Conservation (phyloP, 1,284 basidiomycete genomes). For the Cystobasidiaceae sp. region DNA sequence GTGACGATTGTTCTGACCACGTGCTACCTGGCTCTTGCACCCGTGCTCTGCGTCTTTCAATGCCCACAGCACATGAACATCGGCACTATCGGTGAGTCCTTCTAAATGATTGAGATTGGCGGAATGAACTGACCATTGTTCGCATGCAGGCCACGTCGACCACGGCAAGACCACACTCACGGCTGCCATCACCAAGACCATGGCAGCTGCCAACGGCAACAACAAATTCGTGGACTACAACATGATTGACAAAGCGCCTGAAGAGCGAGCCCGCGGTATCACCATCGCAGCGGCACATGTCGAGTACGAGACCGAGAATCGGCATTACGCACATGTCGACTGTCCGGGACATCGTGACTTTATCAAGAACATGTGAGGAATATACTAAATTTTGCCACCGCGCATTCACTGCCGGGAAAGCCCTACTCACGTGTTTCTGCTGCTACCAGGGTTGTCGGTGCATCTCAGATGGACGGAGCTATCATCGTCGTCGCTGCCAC, state of each 20-base stretch:
- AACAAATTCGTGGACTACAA: slow-evolving; percentile 97
- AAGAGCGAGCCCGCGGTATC: slow-evolving; percentile 99
- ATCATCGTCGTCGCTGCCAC: slow-evolving; percentile 84
- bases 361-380: slow-evolving; percentile 31
- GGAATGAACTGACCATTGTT: background rate
- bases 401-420: no score
- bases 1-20: background rate
- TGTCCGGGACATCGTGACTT: slow-evolving; percentile 91
- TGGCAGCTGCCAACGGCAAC: slow-evolving; percentile 66
- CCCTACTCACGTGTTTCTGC: background rate
- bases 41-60: no score
- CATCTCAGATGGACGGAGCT: slow-evolving; percentile 89
- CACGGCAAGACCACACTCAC: slow-evolving; percentile 80
- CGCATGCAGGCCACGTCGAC: slow-evolving; percentile 39
- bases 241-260: slow-evolving; percentile 99
- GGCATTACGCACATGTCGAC: slow-evolving; percentile 99
- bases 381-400: background rate
- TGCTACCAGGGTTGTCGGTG: slow-evolving; percentile 95
- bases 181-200: slow-evolving; percentile 95
- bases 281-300: slow-evolving; percentile 87
- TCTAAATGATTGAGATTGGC: background rate
- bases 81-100: slow-evolving; percentile 42
- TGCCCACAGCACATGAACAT: slow-evolving; percentile 46
- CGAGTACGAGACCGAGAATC: slow-evolving; percentile 87
- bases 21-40: no score